phyloP scores from a whole-genome alignment of 176 grass and related monocot genomes.

The Thalia dealbata region DNA sequence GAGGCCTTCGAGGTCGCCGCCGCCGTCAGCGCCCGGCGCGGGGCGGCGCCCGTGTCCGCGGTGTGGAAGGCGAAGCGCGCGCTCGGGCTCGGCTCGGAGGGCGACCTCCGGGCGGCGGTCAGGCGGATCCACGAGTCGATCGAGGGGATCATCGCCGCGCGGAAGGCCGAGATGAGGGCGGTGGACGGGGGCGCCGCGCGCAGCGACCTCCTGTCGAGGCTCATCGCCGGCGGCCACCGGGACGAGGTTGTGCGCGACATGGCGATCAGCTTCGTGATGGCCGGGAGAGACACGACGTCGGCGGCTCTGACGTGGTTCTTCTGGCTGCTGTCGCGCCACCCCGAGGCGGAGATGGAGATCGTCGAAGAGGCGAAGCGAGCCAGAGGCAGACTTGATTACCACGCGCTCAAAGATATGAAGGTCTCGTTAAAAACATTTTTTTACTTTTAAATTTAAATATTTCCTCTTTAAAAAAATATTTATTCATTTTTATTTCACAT shows the following conservation, averaged over 20 bases:
- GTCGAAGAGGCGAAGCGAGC: slow-evolving; percentile 22
- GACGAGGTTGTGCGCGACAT: slow-evolving; percentile 82
- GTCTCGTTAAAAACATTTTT: slow-evolving; percentile 1
- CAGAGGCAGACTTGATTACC: slow-evolving; percentile 22
- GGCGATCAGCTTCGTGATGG: slow-evolving; percentile 93
- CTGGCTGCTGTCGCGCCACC: slow-evolving; percentile 65
- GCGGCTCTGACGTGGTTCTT: slow-evolving; percentile 94
- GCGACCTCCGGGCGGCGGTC: slow-evolving; percentile 45
- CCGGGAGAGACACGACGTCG: slow-evolving; percentile 73
- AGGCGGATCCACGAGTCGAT: slow-evolving; percentile 42
- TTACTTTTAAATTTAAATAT: too few species aligned
- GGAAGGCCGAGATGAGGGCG: slow-evolving; percentile 32
- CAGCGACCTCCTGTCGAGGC: slow-evolving; percentile 68
- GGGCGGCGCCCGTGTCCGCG: slow-evolving; percentile 53
- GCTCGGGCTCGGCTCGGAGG: slow-evolving; percentile 48
- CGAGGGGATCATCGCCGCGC: slow-evolving; percentile 37
- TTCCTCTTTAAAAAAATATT: too few species aligned
- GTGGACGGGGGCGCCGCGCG: neutral
- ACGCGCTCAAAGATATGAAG: slow-evolving; percentile 37
- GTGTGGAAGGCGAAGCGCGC: slow-evolving; percentile 77
- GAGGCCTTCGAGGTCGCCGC: slow-evolving; percentile 66
- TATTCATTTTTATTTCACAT: too few species aligned
- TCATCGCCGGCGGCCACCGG: slow-evolving; percentile 50
- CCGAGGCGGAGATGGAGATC: slow-evolving; percentile 35
- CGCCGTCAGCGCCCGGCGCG: slow-evolving; percentile 53